Base-by-base conservation (phyloP, 108 stramenopile genomes). In the Schizochytrium sp. region DNA sequence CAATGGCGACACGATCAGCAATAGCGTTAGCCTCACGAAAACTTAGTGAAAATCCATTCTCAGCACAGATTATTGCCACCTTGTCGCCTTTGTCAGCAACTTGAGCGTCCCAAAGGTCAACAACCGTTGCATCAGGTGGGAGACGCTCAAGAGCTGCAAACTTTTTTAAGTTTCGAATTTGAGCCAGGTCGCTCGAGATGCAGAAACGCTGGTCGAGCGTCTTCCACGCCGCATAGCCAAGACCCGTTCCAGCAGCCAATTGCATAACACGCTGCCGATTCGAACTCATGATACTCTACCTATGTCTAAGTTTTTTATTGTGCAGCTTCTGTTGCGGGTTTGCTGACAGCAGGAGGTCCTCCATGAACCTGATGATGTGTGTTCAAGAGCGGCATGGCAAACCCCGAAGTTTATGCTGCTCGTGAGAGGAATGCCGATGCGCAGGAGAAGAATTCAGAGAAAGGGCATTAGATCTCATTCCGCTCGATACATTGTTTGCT, bases 111-210 rank as follows among this genome's bases (percentile, higher is more conserved):
- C 76, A 83, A 10, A 83, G 10, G 28, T 83, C 76, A 56, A 53
- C 76, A 13, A 83, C n/a, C 28, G 76, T 83, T 13, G 53, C 47
- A 5, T 55, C 76, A 17, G 49, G 50, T 38, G 64, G 64, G 42
- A 69, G 64, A 8, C 28, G 64, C 64, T 69, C 64, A 5, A 69
- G 64, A 10, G 28, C 19, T 7, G 12, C 64, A 69, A 44, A 69
- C 64, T 69, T 69, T 15, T 69, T 69, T 8, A 69, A 44, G 19
- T 12, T 69, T 44, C 44, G 42, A 2, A 69, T 7, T 44, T 69
- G 64, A 38, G 64, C 64, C 0, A 69, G 64, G 64, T 69, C 64
- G 64, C 64, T 69, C 64, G 64, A 69, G 64, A 69, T 69, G 64
- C 64, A 69, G 12, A 69, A 44, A 8, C 28, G 10, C 64, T 69